Percentiles rank a stretch among this genome's conserved stretches.
Evolutionary conservation across 1,284 basidiomycete species (phyloP).

Genomic region (Ceratobasidium theobromae): DNA sequence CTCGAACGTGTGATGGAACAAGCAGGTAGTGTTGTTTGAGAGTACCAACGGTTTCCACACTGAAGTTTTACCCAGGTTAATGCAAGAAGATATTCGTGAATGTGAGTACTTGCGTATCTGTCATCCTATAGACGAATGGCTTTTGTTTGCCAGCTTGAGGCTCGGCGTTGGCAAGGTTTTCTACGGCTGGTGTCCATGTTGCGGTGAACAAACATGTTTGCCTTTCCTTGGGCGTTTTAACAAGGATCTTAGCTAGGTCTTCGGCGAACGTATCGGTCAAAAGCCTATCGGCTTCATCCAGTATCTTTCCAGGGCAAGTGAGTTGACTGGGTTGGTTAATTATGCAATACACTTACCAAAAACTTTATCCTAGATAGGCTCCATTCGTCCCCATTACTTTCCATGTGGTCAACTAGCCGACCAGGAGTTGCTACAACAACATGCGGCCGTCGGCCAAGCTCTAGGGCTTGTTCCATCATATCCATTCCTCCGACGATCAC

Average conservation of each 20-base stretch:
- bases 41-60: constrained; percentile 81
- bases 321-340: neutral
- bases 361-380: constrained; percentile 83
- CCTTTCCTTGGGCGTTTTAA: constrained; percentile 75
- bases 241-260: constrained; percentile 81
- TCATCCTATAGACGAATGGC: constrained; percentile 86
- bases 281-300: constrained; percentile 93
- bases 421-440: constrained; percentile 96
- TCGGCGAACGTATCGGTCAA: constrained; percentile 88
- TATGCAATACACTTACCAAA: constrained; percentile 57
- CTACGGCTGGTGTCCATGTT: constrained; percentile 87
- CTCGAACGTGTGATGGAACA: constrained; percentile 92
- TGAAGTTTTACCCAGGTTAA: constrained; percentile 41
- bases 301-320: constrained; percentile 56
- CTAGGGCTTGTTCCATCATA: constrained; percentile 92
- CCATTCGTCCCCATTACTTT: constrained; percentile 75
- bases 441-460: constrained; percentile 85
- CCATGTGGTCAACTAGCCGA: constrained; percentile 87
- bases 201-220: constrained; percentile 98
- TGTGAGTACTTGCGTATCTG: constrained; percentile 43
- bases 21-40: constrained; percentile 91
- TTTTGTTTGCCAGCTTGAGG: constrained; percentile 81
- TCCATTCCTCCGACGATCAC: constrained; percentile 98
- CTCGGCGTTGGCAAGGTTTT: constrained; percentile 70
- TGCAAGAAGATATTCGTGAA: neutral